These are phyloP conservation scores for Talaromyces sp. DNA, from an alignment of 2,329 filamentous ascomycete genomes.

Conservation along the genomic window DNA sequence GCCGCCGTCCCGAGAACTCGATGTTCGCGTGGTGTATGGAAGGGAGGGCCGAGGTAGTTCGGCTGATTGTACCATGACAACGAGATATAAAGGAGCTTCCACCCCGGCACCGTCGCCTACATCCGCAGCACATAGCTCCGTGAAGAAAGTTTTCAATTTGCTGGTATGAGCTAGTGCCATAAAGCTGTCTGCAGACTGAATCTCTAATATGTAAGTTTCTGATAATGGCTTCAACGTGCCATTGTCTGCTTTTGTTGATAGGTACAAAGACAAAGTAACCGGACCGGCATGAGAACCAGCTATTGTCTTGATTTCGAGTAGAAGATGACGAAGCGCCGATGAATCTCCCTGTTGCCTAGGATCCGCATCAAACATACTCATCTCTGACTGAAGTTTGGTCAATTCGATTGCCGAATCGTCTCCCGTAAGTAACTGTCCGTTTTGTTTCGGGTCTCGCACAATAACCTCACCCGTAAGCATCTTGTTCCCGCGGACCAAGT, in stretches of 20 bases:
- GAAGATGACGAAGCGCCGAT: conserved; percentile 68
- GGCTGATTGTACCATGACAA: conserved; percentile 69
- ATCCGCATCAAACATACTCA: conserved; percentile 86
- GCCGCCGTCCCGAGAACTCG: conserved; percentile 32
- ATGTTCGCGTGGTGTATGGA: conserved; percentile 23
- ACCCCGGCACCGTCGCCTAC: conserved; percentile 57
- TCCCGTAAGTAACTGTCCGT: conserved; percentile 79
- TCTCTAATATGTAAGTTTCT: conserved; percentile 74
- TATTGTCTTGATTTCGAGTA: conserved; percentile 79
- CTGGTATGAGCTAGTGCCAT: conserved; percentile 59
- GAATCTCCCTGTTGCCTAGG: conserved; percentile 64
- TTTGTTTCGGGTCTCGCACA: conserved; percentile 78
- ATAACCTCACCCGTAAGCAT: conserved; percentile 90
- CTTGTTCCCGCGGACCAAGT: conserved; percentile 89
- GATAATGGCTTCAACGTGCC: conserved; percentile 64
- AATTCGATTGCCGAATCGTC: conserved; percentile 91
- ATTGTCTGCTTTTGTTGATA: conserved; percentile 66
- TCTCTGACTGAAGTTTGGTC: conserved; percentile 85
- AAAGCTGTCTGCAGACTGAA: conserved; percentile 68
- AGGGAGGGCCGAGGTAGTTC: conserved; percentile 39
- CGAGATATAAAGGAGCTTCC: conserved; percentile 71
- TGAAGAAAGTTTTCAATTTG: conserved; percentile 78
- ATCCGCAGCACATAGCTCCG: conserved; percentile 75
- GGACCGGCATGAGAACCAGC: conserved; percentile 70
- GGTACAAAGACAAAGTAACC: conserved; percentile 68